Evolutionary conservation across 2,329 filamentous ascomycete genomes (phyloP), one percentile per base, ranked within the genome.

Genomic region (Botrytis tulipae): DNA sequence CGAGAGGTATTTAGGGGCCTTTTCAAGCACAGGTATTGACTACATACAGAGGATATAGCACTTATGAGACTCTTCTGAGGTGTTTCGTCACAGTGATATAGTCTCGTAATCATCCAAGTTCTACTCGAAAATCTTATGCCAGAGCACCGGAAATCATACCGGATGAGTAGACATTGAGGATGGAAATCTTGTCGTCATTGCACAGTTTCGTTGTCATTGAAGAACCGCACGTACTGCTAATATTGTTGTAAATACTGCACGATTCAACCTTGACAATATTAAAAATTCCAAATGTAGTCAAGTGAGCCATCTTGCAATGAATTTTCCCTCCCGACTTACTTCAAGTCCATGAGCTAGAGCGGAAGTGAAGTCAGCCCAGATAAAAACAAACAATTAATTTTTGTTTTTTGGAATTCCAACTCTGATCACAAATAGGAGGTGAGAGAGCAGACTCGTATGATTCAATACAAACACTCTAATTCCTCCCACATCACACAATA

Each of bases 241-340:
- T 18, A 12, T 0, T 25, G 0, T 51, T n/a, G 12, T 25, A 2
- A 25, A 25, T 25, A 12, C 9, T 18, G 46, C 4, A 4, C 0
- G 46, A 51, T 12, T 51, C 42, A 18, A 51, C 9, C 46, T 51
- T 51, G 46, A 0, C 9, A 0, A 25, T 18, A 5, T 25, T 5
- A 5, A 4, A 25, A 25, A 12, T 51, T 51, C 9, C 9, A 51
- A 25, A 25, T 1, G 3, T 4, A 12, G 22, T 51, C 46, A 14
- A 51, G 46, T 51, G 22, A 51, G 46, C 46, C 46, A 51, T 25
- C 10, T 25, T 51, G 46, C 10, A 51, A 12, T 25, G 46, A n/a
- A 25, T 10, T 51, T 51, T 51, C 1, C 22, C 46, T 48, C 9
- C 46, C 9, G 22, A 51, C 22, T 25, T 25, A 51, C 22, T 25